Evolutionary conservation across 2,329 filamentous ascomycete genomes (phyloP), one percentile per base, ranked within the genome.

Genomic region (Rhinocladiella similis): DNA sequence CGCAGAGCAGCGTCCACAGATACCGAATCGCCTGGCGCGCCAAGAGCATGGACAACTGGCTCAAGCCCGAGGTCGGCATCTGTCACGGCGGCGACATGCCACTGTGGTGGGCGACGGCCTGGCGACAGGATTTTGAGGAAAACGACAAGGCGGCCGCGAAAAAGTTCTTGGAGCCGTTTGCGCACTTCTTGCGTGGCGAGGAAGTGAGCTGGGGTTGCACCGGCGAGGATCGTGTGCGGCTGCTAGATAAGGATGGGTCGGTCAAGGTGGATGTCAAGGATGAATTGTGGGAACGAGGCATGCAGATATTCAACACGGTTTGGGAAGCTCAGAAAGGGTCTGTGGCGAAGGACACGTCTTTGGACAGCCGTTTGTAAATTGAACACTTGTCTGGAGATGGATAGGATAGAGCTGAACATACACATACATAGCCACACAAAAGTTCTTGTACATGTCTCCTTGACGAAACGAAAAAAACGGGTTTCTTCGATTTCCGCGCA

Each of bases 21-120:
- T 66, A 66, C 45, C 63, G 64, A 19, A 64, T 66, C 39, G 39
- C 55, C n/a, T 66, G 64, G 64, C 53, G 64, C 22, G 63, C 64
- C 6, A 56, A 61, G 48, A 54, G 19, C 12, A 47, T 65, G 25
- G 64, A 66, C 50, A 48, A 48, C 10, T 65, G 61, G 60, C 19
- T 64, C 43, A 48, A 51, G 22, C 60, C 64, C 5, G 39, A 63
- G 29, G 59, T 63, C 12, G 56, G 58, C 18, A 62, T 65, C 12
- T 65, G 61, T 41, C 64, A 66, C 56, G 62, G 50, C 19, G 57
- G 54, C 3, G 64, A 66, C 51, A 55, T 35, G 25, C 61, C 64
- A 16, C 57, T 66, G 16, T 66, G 63, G 63, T 66, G 64, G 64
- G 50, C 52, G n/a, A 54, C 47, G 36, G 63, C 63, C 9, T 66